phyloP scores from a whole-genome alignment of 1,284 basidiomycete species.

The Cystobasidiaceae sp. region DNA sequence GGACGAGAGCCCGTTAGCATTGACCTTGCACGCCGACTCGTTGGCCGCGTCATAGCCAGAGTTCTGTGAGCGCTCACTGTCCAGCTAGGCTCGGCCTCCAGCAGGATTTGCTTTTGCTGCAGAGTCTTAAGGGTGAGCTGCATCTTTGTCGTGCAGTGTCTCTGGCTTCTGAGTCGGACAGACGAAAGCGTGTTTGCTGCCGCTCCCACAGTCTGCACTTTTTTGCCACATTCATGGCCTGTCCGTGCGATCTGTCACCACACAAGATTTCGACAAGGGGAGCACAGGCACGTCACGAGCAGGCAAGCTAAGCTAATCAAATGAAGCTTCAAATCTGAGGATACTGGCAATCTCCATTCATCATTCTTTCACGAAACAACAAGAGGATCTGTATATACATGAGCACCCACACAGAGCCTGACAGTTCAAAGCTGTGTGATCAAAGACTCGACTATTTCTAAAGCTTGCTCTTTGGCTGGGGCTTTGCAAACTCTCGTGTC shows the following conservation, averaged over 20 bases:
- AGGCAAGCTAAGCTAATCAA: background rate
- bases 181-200: too few species aligned
- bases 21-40: background rate
- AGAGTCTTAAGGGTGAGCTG: constrained; percentile 81
- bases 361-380: too few species aligned
- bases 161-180: background rate
- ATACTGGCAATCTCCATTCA: too few species aligned
- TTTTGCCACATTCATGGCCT: too few species aligned
- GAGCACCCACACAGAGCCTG: too few species aligned
- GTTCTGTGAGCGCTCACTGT: constrained; percentile 51
- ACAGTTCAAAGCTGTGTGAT: background rate
- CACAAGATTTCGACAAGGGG: too few species aligned
- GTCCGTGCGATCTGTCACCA: too few species aligned
- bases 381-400: too few species aligned
- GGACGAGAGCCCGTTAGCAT: background rate
- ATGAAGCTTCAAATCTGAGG: background rate
- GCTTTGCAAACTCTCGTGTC: constrained; percentile 14
- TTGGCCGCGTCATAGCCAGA: constrained; percentile 11
- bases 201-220: too few species aligned
- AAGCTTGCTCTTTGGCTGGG: constrained; percentile 12
- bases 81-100: constrained; percentile 72
- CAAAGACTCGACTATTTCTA: constrained; percentile 47
- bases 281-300: too few species aligned
- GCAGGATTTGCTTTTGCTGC: constrained; percentile 68
- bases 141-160: constrained; percentile 2